phyloP scores from a whole-genome alignment of 148 eudicot species.

The Camellia sinensis region DNA sequence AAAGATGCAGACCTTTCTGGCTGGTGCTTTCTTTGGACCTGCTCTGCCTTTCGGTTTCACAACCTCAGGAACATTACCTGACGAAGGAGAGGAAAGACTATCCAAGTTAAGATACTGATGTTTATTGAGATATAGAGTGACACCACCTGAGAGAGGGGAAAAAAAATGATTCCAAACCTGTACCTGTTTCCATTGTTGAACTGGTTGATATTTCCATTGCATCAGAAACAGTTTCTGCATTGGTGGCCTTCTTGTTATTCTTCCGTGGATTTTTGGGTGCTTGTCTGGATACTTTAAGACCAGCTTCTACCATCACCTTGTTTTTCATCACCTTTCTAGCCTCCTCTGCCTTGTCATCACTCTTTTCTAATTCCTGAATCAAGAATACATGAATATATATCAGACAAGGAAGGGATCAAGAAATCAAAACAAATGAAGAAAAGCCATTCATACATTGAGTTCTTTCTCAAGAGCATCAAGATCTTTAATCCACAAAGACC shows the following conservation, averaged over 20 bases:
- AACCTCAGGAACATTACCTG: slow-evolving; percentile 41
- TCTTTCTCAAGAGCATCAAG: slow-evolving; percentile 64
- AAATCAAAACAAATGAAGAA: neutral
- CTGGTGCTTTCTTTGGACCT: slow-evolving; percentile 69
- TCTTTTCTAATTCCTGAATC: slow-evolving; percentile 57
- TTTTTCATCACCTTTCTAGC: slow-evolving; percentile 17
- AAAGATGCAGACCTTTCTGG: slow-evolving; percentile 45
- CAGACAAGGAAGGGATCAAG: slow-evolving; percentile 5
- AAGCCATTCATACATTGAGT: slow-evolving; percentile 50
- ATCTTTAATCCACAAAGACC: slow-evolving; percentile 68
- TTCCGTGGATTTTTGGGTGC: slow-evolving; percentile 45
- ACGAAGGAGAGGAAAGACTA: neutral
- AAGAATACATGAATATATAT: neutral
- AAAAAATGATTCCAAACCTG: neutral
- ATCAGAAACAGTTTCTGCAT: slow-evolving; percentile 38
- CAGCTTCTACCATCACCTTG: slow-evolving; percentile 26
- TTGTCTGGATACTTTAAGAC: slow-evolving; percentile 26
- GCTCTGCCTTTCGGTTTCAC: slow-evolving; percentile 55
- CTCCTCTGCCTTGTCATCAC: slow-evolving; percentile 39
- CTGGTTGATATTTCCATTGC: slow-evolving; percentile 24
- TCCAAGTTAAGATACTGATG: neutral
- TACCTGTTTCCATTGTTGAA: slow-evolving; percentile 57
- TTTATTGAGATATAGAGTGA: neutral
- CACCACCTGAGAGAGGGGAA: neutral
- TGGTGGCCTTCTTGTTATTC: slow-evolving; percentile 40